These are phyloP conservation scores for Paulownia fortunei DNA, from an alignment of 257 asterid species.

Conservation along the genomic window DNA sequence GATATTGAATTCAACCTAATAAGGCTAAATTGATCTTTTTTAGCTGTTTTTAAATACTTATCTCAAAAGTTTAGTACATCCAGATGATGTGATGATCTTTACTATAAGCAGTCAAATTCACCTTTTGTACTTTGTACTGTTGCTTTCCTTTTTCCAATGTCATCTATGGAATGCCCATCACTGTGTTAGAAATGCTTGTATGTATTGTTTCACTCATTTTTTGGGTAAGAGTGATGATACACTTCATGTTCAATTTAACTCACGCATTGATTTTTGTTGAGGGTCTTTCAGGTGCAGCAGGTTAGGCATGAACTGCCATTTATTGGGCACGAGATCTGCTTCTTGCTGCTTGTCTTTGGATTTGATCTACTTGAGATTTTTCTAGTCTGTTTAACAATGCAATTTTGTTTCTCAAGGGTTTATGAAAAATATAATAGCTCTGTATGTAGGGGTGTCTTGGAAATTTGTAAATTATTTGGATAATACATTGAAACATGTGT, in stretches of 20 bases:
- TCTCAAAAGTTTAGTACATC: conserved; percentile 1
- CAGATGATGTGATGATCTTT: not conserved
- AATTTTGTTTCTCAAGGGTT: not conserved
- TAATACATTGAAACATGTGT: not conserved
- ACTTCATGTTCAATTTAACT: not conserved
- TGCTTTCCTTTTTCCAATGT: not conserved
- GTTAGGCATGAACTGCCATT: not conserved
- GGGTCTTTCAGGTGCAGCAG: not conserved
- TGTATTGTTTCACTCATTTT: not conserved
- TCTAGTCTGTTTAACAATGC: conserved; percentile 11
- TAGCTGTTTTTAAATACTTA: conserved; percentile 5
- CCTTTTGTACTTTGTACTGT: not conserved
- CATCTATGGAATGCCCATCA: not conserved
- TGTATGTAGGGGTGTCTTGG: not conserved
- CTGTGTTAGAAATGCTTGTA: not conserved
- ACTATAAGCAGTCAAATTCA: not conserved
- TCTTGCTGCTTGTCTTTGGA: conserved; percentile 16
- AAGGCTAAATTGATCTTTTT: not conserved
- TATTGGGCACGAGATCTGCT: not conserved
- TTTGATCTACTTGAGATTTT: not conserved
- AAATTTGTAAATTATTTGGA: not conserved
- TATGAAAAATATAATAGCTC: conserved; percentile 1
- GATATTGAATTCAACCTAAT: not conserved
- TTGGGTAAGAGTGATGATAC: not conserved
- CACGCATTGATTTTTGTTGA: not conserved